These are phyloP conservation scores for Coniella vitis DNA, from an alignment of 2,329 filamentous ascomycete species.

Conservation along the genomic window DNA sequence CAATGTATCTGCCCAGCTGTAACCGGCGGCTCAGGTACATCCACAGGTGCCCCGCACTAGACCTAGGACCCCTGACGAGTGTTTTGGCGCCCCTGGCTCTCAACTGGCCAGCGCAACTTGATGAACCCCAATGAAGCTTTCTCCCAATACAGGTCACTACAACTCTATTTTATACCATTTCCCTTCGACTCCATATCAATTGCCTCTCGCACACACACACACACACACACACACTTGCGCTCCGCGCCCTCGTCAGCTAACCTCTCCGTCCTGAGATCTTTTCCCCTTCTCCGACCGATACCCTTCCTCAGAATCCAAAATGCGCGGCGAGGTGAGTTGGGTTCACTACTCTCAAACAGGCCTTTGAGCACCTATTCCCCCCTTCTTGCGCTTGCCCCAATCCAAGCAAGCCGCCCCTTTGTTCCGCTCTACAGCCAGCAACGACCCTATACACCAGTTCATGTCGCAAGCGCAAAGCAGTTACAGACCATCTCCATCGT, in stretches of 20 bases:
- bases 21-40: too few species aligned
- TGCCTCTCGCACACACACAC: background rate
- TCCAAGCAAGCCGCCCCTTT: constrained; percentile 1
- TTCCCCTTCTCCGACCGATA: background rate
- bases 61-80: background rate
- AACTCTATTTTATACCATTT: background rate
- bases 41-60: background rate
- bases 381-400: constrained; percentile 2
- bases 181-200: background rate
- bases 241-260: constrained; percentile 9
- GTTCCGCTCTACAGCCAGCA: background rate
- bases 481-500: background rate
- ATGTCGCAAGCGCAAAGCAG: background rate
- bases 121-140: background rate
- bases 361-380: background rate
- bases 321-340: constrained; percentile 17
- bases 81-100: background rate
- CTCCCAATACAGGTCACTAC: background rate
- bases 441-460: constrained; percentile 5
- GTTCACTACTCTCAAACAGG: background rate
- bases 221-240: constrained; percentile 5
- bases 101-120: background rate
- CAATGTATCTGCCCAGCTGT: too few species aligned
- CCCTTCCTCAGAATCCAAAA: constrained; percentile 7
- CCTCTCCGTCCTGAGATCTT: background rate